phyloP scores from a whole-genome alignment of 495 filamentous ascomycete species.

The Hamigera avellanea region DNA sequence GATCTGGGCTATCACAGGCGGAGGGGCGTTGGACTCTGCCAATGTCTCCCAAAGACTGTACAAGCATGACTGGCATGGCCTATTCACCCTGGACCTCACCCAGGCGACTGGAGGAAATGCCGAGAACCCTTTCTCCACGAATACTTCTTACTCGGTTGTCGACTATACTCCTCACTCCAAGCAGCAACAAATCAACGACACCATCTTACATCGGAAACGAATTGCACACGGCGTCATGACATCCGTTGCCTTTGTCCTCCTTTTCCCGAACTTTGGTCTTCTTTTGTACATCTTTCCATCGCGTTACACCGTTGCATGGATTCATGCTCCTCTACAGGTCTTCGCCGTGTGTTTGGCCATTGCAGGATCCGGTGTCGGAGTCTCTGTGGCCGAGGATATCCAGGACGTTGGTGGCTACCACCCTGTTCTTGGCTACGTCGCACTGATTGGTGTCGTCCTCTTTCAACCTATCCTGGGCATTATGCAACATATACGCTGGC shows the following conservation, averaged over 20 bases:
- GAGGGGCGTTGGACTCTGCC: constrained; percentile 40
- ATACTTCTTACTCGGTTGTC: constrained; percentile 1
- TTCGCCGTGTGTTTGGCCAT: constrained; percentile 41
- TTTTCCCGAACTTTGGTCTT: constrained; percentile 35
- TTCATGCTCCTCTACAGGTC: constrained; percentile 50
- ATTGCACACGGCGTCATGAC: constrained; percentile 26
- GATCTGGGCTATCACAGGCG: constrained; percentile 49
- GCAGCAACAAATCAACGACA: constrained; percentile 8
- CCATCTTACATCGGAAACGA: constrained; percentile 13
- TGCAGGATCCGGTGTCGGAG: constrained; percentile 47
- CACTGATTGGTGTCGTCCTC: constrained; percentile 39
- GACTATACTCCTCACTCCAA: constrained; percentile 4
- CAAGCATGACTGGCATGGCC: constrained; percentile 41
- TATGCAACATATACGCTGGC: constrained; percentile 50
- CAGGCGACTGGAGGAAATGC: constrained; percentile 39
- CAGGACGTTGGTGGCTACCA: constrained; percentile 17
- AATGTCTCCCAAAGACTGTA: constrained; percentile 31
- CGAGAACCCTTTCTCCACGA: constrained; percentile 44
- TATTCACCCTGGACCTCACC: constrained; percentile 47
- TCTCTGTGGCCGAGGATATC: constrained; percentile 30
- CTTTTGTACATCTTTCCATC: constrained; percentile 29
- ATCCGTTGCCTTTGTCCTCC: constrained; percentile 20
- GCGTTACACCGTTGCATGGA: constrained; percentile 12
- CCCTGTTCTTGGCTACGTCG: constrained; percentile 43
- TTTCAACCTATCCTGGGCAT: constrained; percentile 52